These are phyloP conservation scores for Chondrus crispus DNA, from an alignment of 23 red algal species.

Conservation along the genomic window DNA sequence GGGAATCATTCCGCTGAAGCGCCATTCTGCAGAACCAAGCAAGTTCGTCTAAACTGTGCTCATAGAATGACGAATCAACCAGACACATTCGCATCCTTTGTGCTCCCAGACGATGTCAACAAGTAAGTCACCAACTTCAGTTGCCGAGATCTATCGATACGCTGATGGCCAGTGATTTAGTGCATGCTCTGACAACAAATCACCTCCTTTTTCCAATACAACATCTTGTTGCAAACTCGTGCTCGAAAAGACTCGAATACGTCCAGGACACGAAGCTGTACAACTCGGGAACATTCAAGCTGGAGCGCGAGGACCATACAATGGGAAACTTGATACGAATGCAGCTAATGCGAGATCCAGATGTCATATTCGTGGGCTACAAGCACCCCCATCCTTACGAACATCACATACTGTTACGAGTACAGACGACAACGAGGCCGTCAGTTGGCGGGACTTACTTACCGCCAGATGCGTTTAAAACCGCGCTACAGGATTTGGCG, in stretches of 20 bases:
- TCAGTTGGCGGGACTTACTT: conserved; percentile 31
- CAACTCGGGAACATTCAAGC: conserved; percentile 73
- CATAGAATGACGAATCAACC: conserved; percentile 92
- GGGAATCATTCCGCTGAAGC: too few species aligned
- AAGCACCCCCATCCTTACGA: conserved; percentile 90
- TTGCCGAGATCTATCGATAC: background rate
- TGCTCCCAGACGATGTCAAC: conserved; percentile 88
- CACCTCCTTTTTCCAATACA: background rate
- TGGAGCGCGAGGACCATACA: conserved; percentile 98
- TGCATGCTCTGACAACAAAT: background rate
- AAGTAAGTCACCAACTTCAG: conserved; percentile 44
- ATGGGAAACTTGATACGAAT: conserved; percentile 90
- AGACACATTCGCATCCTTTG: conserved; percentile 88
- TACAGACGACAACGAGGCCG: conserved; percentile 59
- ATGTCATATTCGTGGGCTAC: conserved; percentile 93
- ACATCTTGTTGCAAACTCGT: too few species aligned
- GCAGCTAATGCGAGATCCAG: conserved; percentile 89
- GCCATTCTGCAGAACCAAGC: too few species aligned
- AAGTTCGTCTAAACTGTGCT: background rate
- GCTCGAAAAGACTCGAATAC: conserved; percentile 75
- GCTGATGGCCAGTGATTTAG: background rate
- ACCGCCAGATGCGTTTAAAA: conserved; percentile 55
- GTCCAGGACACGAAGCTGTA: conserved; percentile 60
- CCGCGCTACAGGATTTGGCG: conserved; percentile 62
- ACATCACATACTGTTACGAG: conserved; percentile 81